phyloP scores from a whole-genome alignment of 2,329 filamentous ascomycete species.

The Aspergillus phoenicis region DNA sequence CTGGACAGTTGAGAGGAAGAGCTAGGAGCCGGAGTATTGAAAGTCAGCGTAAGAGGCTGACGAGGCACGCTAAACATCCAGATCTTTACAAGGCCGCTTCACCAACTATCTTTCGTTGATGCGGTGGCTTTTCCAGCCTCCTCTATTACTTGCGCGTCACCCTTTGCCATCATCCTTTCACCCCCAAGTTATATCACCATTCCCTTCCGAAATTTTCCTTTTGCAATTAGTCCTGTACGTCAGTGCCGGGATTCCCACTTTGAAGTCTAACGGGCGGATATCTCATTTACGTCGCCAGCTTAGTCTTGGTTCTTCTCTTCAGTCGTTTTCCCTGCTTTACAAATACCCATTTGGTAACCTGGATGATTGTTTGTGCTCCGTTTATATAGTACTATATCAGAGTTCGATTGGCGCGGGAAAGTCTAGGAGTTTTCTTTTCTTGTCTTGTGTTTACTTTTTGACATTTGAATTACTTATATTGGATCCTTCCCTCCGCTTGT shows the following conservation, averaged over 20 bases:
- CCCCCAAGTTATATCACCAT: neutral
- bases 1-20: slow-evolving; percentile 27
- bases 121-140: neutral
- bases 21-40: slow-evolving; percentile 29
- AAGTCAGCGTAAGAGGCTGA: slow-evolving; percentile 21
- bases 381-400: slow-evolving; percentile 8
- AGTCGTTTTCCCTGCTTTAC: neutral
- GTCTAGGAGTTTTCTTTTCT: neutral
- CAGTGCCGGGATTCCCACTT: slow-evolving; percentile 8
- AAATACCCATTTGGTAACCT: slow-evolving; percentile 16
- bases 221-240: neutral
- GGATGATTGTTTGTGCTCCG: neutral
- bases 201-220: neutral
- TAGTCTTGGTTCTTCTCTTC: neutral
- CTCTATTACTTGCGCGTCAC: neutral
- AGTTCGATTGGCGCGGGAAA: neutral
- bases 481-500: neutral
- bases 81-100: slow-evolving; percentile 15
- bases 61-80: slow-evolving; percentile 22
- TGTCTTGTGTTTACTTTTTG: neutral
- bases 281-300: neutral
- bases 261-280: slow-evolving; percentile 6
- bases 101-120: slow-evolving; percentile 19
- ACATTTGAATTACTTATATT: neutral
- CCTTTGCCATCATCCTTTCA: neutral